Evolutionary conservation across 208 protist genomes (phyloP).

Genomic region (Leishmania lainsoni): DNA sequence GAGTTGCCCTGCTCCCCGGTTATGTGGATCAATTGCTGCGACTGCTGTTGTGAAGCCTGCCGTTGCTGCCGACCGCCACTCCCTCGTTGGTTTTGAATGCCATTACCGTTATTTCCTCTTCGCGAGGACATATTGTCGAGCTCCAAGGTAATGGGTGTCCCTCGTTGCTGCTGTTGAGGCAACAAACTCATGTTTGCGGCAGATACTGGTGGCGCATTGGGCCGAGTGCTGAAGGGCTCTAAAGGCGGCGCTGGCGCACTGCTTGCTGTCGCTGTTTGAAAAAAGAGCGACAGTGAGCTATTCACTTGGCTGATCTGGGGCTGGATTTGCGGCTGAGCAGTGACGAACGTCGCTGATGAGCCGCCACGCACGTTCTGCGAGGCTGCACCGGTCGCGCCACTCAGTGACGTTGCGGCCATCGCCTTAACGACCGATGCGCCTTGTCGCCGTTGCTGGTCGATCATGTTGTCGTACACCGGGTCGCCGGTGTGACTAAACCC

Average conservation of each 20-base stretch:
- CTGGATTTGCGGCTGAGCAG: not conserved
- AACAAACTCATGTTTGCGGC: not conserved
- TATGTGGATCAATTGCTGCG: slow-evolving; percentile 19
- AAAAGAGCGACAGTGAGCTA: slow-evolving; percentile 9
- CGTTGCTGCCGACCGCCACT: not conserved
- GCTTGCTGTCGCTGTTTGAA: slow-evolving; percentile 10
- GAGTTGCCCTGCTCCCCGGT: slow-evolving; percentile 24
- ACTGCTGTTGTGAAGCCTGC: not conserved
- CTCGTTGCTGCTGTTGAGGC: not conserved
- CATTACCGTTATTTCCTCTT: not conserved
- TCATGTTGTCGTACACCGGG: slow-evolving; percentile 34
- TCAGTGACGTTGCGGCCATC: not conserved
- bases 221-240: slow-evolving; percentile 33
- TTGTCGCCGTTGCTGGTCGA: slow-evolving; percentile 16
- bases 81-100: not conserved
- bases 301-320: not conserved
- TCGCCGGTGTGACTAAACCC: slow-evolving; percentile 35
- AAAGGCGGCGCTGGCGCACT: slow-evolving; percentile 6
- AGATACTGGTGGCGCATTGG: slow-evolving; percentile 5
- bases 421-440: not conserved
- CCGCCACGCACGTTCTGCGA: not conserved
- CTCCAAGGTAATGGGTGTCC: not conserved
- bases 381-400: not conserved
- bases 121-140: not conserved
- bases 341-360: not conserved